Conservation (phyloP, 257 asterid species). For the Striga asiatica region DNA sequence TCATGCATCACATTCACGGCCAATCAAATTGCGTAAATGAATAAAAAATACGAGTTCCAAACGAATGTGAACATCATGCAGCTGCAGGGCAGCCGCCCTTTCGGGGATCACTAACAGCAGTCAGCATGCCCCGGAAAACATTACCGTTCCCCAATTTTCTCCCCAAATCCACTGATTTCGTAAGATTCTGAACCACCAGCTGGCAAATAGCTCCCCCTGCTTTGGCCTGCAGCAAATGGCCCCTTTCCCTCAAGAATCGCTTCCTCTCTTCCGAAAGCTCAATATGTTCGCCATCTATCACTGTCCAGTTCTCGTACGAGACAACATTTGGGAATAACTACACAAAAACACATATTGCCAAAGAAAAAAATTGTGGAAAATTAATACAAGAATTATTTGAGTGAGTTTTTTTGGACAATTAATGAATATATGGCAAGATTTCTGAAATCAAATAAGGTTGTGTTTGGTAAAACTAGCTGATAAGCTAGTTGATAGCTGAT, state of each 20-base stretch:
- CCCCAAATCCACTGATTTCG: conserved; percentile 2
- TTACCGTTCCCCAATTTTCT: conserved; percentile 20
- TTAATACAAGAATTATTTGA: no score
- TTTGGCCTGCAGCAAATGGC: conserved; percentile 51
- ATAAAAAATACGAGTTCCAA: no score
- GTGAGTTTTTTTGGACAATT: no score
- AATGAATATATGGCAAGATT: no score
- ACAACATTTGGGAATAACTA: conserved; percentile 80
- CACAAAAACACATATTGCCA: no score
- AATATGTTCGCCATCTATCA: conserved; percentile 70
- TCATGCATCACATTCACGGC: no score
- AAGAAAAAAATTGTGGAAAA: no score
- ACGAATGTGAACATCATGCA: conserved; percentile 35
- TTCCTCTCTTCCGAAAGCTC: conserved; percentile 37
- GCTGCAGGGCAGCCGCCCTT: conserved; percentile 92
- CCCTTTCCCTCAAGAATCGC: conserved; percentile 55
- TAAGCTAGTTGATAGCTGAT: no score
- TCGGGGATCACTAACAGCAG: conserved; percentile 82
- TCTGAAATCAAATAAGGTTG: no score
- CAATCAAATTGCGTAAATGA: no score
- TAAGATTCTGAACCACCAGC: conserved; percentile 60
- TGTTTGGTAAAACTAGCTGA: no score
- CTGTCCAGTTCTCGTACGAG: conserved; percentile 74
- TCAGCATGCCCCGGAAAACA: conserved; percentile 41
- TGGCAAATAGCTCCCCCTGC: conserved; percentile 73